A percentile compares a stretch with the other conserved stretches of the same genome.
These are phyloP conservation scores for Solanum corneliomulleri DNA, from an alignment of 257 asterid genomes.

Conservation along the genomic window DNA sequence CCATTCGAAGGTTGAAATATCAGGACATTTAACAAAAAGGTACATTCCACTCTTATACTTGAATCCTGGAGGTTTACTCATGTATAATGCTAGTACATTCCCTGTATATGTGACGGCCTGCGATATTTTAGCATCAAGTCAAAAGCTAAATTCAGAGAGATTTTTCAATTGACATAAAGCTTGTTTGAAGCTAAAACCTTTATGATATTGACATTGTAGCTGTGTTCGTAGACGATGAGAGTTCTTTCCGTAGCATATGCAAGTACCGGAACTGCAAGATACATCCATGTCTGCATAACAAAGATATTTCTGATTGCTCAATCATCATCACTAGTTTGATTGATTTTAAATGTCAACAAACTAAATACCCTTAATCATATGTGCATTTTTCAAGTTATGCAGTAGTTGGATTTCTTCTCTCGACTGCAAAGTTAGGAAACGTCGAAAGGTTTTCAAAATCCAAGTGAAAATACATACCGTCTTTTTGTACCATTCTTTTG, in stretches of 20 bases:
- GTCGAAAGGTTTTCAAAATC: neutral
- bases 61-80: conserved; percentile 78
- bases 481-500: conserved; percentile 57
- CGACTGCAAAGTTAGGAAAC: neutral
- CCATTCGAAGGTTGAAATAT: conserved; percentile 77
- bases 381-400: neutral
- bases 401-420: neutral
- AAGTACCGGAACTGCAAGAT: conserved; percentile 50
- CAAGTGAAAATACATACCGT: conserved; percentile 38
- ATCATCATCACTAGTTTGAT: neutral
- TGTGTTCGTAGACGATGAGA: conserved; percentile 46
- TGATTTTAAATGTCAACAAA: neutral
- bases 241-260: conserved; percentile 55
- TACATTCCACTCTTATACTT: conserved; percentile 96
- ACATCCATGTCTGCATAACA: conserved; percentile 80
- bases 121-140: neutral
- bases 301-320: neutral
- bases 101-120: conserved; percentile 91
- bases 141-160: neutral
- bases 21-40: conserved; percentile 79
- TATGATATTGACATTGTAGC: conserved; percentile 37
- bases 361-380: neutral
- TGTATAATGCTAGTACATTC: conserved; percentile 71
- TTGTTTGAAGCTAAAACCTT: conserved; percentile 31
- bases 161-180: neutral